Evolutionary conservation across 2,329 filamentous ascomycete species (phyloP), one percentile per base, ranked within the genome.

Genomic region (Metarhizium sp.): DNA sequence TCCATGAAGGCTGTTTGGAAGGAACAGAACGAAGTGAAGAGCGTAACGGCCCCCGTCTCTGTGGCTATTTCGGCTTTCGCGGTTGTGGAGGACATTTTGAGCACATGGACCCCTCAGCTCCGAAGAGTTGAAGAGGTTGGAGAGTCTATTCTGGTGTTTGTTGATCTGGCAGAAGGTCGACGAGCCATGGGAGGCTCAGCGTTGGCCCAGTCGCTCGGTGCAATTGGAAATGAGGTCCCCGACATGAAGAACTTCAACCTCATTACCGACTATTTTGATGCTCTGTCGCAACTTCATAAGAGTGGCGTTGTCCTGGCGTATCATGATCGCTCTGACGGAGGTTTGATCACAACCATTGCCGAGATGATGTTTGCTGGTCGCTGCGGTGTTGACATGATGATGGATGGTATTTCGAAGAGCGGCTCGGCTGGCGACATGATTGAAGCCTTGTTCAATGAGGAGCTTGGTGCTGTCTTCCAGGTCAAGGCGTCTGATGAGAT

Each of bases 311-410:
- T 97, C 11, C 81, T 97, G 25, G 92, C 92, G 3, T 97, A 97
- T 69, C 94, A 97, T 69, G 94, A 97, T 71, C 82, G 88, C 50
- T 96, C 91, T 0, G 92, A 97, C 69, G 94, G 92, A 69, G 94
- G 94, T 65, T 76, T 97, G 10, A 82, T 97, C 67, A 94, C 92
- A 1, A 92, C 92, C 6, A 74, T 97, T 38, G 89, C 86, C 2
- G 94, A 99, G 73, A 97, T 97, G 94, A 95, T 95, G 84, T 97
- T 97, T 69, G 92, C 94, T 36, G 94, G 94, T 32, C 87, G 92
- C 55, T 95, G 89, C 65, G 94, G 92, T 58, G 80, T 90, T 34
- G 88, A 95, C 62, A 78, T 97, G 57, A 87, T 89, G 78, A 77
- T 96, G 56, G 92, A 96, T 67, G 81, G 80, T 54, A 77, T 91